These are phyloP conservation scores for Coemansia sp. DNA, from an alignment of 192 early-diverging fungal genomes.

Conservation along the genomic window DNA sequence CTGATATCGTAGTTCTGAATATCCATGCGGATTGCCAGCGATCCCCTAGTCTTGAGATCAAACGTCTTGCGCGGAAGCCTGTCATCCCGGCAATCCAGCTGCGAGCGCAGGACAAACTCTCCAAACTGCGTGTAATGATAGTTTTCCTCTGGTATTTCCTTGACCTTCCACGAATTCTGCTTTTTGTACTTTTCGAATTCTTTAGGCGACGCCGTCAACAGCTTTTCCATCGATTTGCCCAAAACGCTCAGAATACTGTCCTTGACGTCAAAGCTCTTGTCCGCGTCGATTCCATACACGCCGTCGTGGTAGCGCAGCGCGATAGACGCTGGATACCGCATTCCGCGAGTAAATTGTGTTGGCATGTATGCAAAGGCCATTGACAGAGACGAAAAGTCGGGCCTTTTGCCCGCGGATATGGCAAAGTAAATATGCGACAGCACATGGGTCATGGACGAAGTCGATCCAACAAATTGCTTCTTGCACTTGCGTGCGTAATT, in stretches of 20 bases:
- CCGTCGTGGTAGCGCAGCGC: constrained; percentile 69
- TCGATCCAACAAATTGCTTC: constrained; percentile 77
- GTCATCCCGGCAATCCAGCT: constrained; percentile 82
- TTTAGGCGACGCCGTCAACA: constrained; percentile 66
- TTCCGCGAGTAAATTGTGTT: constrained; percentile 61
- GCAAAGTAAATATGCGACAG: constrained; percentile 77
- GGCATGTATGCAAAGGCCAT: constrained; percentile 63
- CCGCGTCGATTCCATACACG: constrained; percentile 79
- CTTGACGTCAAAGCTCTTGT: constrained; percentile 71
- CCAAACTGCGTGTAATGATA: constrained; percentile 70
- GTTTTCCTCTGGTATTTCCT: constrained; percentile 59
- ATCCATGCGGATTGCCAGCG: constrained; percentile 80
- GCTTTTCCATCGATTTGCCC: constrained; percentile 87
- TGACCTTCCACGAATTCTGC: constrained; percentile 55
- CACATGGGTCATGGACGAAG: constrained; percentile 78
- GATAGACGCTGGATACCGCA: constrained; percentile 68
- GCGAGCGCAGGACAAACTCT: constrained; percentile 81
- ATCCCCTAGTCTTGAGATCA: constrained; percentile 90
- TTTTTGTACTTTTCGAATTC: constrained; percentile 73
- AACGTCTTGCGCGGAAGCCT: constrained; percentile 77
- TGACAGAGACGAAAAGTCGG: constrained; percentile 65
- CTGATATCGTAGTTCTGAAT: constrained; percentile 67
- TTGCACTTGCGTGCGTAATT: constrained; percentile 54
- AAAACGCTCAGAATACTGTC: constrained; percentile 73
- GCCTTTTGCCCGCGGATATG: constrained; percentile 63